phyloP scores from a whole-genome alignment of 805 yeast species.

The Pichia californica region DNA sequence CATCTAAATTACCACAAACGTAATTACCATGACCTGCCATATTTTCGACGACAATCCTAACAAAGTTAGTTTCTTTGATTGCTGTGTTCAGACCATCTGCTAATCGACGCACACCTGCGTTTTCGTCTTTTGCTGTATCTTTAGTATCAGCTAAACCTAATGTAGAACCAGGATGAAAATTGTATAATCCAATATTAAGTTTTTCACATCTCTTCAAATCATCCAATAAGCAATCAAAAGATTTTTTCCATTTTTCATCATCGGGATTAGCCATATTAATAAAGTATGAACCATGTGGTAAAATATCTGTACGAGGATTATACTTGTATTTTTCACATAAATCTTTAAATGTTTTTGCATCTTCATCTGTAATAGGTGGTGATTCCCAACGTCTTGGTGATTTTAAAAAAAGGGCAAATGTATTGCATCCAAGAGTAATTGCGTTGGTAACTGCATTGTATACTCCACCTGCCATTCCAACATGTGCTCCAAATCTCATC shows the following conservation, averaged over 20 bases:
- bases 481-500: constrained; percentile 82
- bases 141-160: constrained; percentile 54
- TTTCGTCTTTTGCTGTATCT: constrained; percentile 42
- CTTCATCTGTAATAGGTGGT: constrained; percentile 64
- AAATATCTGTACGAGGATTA: constrained; percentile 68
- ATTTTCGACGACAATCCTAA: constrained; percentile 85
- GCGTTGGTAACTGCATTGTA: constrained; percentile 35
- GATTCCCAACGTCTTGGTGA: constrained; percentile 90
- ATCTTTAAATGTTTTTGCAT: constrained; percentile 56
- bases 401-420: constrained; percentile 87
- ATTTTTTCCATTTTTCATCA: constrained; percentile 64
- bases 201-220: constrained; percentile 84
- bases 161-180: constrained; percentile 91
- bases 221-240: constrained; percentile 73
- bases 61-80: constrained; percentile 63
- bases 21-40: constrained; percentile 97
- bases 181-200: constrained; percentile 77
- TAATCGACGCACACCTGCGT: constrained; percentile 34
- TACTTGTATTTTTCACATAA: constrained; percentile 59
- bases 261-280: constrained; percentile 93
- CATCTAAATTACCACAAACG: constrained; percentile 77
- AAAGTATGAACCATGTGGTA: constrained; percentile 94
- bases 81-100: constrained; percentile 81
- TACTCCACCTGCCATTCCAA: constrained; percentile 70
- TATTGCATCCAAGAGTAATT: constrained; percentile 54